phyloP scores from a whole-genome alignment of 129 eudicot species.

The Ambrosia trifida region DNA sequence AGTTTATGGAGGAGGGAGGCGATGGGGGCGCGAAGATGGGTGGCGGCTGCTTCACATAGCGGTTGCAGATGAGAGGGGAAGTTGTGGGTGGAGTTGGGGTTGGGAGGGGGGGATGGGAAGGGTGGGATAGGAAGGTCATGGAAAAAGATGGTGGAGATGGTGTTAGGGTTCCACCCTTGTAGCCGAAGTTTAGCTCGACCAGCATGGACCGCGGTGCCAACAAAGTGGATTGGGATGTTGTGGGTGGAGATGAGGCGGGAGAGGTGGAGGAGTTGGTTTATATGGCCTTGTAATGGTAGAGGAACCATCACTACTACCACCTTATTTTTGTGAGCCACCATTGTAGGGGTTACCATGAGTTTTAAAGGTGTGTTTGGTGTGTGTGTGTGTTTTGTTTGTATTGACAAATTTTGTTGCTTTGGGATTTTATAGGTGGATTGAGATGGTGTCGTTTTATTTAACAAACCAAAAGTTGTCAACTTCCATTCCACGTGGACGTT shows the following conservation, averaged over 20 bases:
- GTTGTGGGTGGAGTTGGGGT: conserved; percentile 39
- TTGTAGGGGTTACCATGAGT: background rate
- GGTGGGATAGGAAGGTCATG: conserved; percentile 50
- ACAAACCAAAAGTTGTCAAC: background rate
- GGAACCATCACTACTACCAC: conserved; percentile 62
- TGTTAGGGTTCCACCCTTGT: conserved; percentile 40
- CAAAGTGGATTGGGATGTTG: conserved; percentile 55
- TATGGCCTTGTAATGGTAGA: conserved; percentile 65
- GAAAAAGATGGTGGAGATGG: conserved; percentile 39
- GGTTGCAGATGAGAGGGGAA: conserved; percentile 69
- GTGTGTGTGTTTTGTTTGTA: background rate
- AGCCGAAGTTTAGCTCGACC: conserved; percentile 51
- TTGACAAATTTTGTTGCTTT: background rate
- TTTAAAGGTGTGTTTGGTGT: background rate
- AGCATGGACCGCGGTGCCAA: conserved; percentile 45
- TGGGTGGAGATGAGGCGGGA: conserved; percentile 57
- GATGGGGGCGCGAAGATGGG: conserved; percentile 46
- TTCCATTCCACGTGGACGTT: background rate
- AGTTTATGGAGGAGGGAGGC: conserved; percentile 31
- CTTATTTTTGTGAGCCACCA: background rate
- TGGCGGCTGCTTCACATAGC: conserved; percentile 34
- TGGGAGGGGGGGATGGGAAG: conserved; percentile 41
- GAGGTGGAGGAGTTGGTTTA: conserved; percentile 77
- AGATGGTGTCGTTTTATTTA: background rate
- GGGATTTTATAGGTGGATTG: background rate